Evolutionary conservation across 2,329 filamentous ascomycete genomes (phyloP).

Genomic region (Neonectria neomacrospora): DNA sequence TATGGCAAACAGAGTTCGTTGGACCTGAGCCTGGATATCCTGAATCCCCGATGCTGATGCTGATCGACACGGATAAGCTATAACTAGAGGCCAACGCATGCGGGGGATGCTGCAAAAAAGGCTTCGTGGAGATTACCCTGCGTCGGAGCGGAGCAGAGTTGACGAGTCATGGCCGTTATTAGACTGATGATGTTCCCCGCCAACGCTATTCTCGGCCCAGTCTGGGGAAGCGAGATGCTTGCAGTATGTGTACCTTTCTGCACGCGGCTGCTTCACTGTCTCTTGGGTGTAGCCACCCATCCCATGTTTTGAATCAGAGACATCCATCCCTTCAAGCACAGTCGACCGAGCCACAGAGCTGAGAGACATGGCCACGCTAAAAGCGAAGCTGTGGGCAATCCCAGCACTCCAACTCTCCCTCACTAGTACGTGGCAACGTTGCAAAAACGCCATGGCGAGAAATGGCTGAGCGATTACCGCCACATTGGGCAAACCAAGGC

Average conservation of each 20-base stretch:
- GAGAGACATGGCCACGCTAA: background rate
- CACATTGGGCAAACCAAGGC: background rate
- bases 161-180: background rate
- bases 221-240: constrained; percentile 2
- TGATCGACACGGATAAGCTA: too few relatives aligned
- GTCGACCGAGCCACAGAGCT: background rate
- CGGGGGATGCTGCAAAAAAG: background rate
- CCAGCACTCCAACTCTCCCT: background rate
- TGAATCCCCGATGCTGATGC: background rate
- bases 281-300: background rate
- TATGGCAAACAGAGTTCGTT: constrained; percentile 1
- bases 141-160: constrained; percentile 3
- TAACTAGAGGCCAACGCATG: background rate
- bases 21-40: constrained; percentile 6
- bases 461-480: background rate
- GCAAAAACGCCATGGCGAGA: background rate
- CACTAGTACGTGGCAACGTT: background rate
- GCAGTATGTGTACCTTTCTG: too few relatives aligned
- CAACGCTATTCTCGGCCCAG: background rate
- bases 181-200: background rate
- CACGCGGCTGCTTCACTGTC: background rate
- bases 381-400: background rate
- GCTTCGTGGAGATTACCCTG: constrained; percentile 5
- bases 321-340: background rate
- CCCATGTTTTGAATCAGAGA: background rate